Base-by-base conservation (phyloP, 257 asterid genomes). In the Solanum lycopersicoides region DNA sequence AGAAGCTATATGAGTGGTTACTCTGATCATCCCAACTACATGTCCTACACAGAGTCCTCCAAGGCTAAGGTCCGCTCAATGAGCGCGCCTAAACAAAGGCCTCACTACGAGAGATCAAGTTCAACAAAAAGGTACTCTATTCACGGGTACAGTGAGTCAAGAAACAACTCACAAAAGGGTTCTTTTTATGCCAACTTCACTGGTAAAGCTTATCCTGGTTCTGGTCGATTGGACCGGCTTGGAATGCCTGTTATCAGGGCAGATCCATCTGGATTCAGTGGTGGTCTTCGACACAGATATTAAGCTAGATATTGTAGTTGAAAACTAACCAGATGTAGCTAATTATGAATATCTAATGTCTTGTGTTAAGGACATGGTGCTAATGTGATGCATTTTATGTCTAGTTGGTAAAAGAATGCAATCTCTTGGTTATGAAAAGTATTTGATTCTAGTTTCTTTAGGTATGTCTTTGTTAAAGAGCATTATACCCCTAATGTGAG, bases 81-180 rank as follows among this genome's bases (percentile, higher is more conserved):
- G 35, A 97, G 99, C 83, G 99, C 98, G 28, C 99, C 99, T 9
- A 95, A 88, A 88, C 99, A 94, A 34, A 91, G 99, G 84, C 93
- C 95, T 47, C 92, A 90, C 5, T 91, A 89, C 8, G 99, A 95
- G 79, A 89, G 96, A 88, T 92, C 96, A 2, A 90, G 94, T 87
- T 95, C 99, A 0, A 88, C 89, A 0, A 95, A 95, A 91, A 93
- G 98, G 82, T 93, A 90, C 45, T 95, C 97, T 0, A 87, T 93
- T 42, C 94, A 92, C 7, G 92, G 93, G 6, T 93, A 80, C 71
- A 89, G 88, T 20, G 96, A 93, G n/a, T 42, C 94, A 2, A 90
- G 90, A 86, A 45, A 87, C 10, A 86, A 87, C 47, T 39, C 90
- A 20, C 96, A 93, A 44, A 90, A 86, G 86, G 93, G 86, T 12